These are phyloP conservation scores for Durusdinium trenchii DNA, from an alignment of 73 alveolate species.

Conservation along the genomic window DNA sequence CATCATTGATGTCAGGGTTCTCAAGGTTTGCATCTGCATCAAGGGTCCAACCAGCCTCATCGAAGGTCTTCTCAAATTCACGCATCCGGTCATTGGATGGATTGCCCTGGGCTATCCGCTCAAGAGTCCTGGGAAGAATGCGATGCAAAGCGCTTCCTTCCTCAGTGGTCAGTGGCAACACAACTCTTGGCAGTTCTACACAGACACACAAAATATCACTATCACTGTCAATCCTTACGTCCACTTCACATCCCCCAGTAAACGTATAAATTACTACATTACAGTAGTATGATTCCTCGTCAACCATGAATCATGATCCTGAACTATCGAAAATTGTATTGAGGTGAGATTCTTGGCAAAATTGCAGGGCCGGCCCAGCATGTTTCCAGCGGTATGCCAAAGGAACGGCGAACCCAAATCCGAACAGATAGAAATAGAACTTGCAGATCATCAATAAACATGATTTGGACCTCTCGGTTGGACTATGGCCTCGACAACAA, in stretches of 20 bases:
- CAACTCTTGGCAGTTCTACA: background rate
- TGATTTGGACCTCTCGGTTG: background rate
- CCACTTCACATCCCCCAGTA: background rate
- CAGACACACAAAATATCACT: background rate
- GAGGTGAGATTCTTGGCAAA: background rate
- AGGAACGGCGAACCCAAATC: conserved; percentile 8
- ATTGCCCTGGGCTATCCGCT: background rate
- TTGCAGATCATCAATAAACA: background rate
- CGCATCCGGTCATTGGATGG: background rate
- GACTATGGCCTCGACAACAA: background rate
- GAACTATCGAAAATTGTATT: background rate
- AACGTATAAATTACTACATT: background rate
- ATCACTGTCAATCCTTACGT: background rate
- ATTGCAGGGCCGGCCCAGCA: background rate
- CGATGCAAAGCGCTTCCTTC: background rate
- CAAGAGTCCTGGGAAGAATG: background rate
- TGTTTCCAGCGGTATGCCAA: conserved; percentile 30
- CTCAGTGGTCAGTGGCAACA: background rate
- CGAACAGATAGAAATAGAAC: background rate
- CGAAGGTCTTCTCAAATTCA: background rate
- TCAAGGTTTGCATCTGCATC: too few relatives aligned
- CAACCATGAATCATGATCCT: background rate
- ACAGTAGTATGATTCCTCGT: background rate
- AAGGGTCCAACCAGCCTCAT: background rate
- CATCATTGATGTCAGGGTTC: too few relatives aligned